Percentiles rank a stretch among this genome's conserved stretches.
These are phyloP conservation scores for Westerdykella aurantiaca DNA, from an alignment of 2,329 filamentous ascomycete species.

Conservation along the genomic window DNA sequence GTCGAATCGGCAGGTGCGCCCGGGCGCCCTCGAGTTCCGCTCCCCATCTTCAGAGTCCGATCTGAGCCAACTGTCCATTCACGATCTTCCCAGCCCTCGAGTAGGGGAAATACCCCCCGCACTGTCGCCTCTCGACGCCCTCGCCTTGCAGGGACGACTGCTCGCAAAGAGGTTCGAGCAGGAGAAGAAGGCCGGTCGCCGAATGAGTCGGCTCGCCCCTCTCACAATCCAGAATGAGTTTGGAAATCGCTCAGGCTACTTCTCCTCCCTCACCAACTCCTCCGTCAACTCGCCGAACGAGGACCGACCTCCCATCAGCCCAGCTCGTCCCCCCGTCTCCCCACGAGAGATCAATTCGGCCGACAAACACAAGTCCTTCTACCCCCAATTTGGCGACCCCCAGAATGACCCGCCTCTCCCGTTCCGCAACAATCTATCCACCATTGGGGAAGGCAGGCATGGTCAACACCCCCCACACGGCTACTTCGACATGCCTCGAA, in stretches of 20 bases:
- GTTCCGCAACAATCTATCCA: slow-evolving; percentile 27
- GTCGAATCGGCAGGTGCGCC: slow-evolving; percentile 26
- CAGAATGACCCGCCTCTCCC: slow-evolving; percentile 23
- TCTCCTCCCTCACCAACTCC: slow-evolving; percentile 61
- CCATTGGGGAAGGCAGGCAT: slow-evolving; percentile 32
- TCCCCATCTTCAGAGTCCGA: slow-evolving; percentile 31
- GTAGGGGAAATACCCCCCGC: slow-evolving; percentile 69
- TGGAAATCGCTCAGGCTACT: slow-evolving; percentile 71
- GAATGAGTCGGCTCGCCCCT: slow-evolving; percentile 80
- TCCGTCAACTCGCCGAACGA: slow-evolving; percentile 52
- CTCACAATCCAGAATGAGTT: slow-evolving; percentile 77
- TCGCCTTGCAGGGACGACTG: slow-evolving; percentile 83
- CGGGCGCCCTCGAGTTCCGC: slow-evolving; percentile 29
- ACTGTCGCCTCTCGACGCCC: slow-evolving; percentile 89
- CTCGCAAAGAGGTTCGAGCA: slow-evolving; percentile 84
- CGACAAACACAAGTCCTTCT: slow-evolving; percentile 33
- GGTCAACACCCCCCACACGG: slow-evolving; percentile 18
- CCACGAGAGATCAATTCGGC: slow-evolving; percentile 17
- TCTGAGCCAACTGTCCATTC: slow-evolving; percentile 29
- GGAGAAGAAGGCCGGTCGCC: slow-evolving; percentile 61
- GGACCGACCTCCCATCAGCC: slow-evolving; percentile 29
- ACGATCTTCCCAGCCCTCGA: slow-evolving; percentile 44
- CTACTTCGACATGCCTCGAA: slow-evolving; percentile 45
- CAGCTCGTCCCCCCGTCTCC: slow-evolving; percentile 19
- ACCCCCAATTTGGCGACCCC: slow-evolving; percentile 31